These are phyloP conservation scores for Danielia oregonensis DNA, from an alignment of 805 yeast species.

Conservation along the genomic window DNA sequence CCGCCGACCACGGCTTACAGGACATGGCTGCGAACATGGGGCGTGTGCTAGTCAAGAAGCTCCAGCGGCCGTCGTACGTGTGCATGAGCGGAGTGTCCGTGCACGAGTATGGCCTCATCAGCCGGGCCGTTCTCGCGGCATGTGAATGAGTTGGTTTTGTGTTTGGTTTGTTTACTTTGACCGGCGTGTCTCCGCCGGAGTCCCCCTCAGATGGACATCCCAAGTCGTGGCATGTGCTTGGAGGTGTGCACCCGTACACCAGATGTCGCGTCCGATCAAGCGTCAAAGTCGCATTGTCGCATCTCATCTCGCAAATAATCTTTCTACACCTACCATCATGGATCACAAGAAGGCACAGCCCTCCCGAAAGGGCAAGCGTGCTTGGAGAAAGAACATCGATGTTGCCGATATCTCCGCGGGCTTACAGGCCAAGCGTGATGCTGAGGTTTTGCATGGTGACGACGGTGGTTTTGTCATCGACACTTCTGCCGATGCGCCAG, in stretches of 20 bases:
- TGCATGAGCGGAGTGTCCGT: constrained; percentile 38
- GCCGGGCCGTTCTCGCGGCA: too few relatives aligned
- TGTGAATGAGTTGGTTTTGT: too few relatives aligned
- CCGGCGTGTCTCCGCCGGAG: too few relatives aligned
- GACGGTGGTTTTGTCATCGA: constrained; percentile 45
- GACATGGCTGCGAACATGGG: constrained; percentile 45
- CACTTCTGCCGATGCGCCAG: constrained; percentile 22
- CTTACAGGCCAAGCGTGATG: constrained; percentile 66
- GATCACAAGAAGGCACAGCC: constrained; percentile 47
- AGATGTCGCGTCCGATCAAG: constrained; percentile 9
- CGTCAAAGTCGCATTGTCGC: background rate
- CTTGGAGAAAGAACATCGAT: constrained; percentile 93
- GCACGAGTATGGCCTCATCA: constrained; percentile 12
- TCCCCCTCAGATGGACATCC: too few relatives aligned
- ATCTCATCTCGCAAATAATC: constrained; percentile 2
- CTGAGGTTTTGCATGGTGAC: constrained; percentile 50
- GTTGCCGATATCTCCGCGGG: constrained; percentile 72
- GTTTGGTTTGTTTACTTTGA: too few relatives aligned
- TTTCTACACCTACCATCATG: constrained; percentile 4
- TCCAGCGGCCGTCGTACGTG: constrained; percentile 42
- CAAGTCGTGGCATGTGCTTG: too few relatives aligned
- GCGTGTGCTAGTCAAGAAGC: constrained; percentile 36
- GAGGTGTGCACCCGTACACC: too few relatives aligned
- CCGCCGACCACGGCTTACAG: constrained; percentile 34
- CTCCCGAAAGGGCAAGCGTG: constrained; percentile 87